phyloP scores from a whole-genome alignment of 73 alveolate species.

The Uronychia binucleata region DNA sequence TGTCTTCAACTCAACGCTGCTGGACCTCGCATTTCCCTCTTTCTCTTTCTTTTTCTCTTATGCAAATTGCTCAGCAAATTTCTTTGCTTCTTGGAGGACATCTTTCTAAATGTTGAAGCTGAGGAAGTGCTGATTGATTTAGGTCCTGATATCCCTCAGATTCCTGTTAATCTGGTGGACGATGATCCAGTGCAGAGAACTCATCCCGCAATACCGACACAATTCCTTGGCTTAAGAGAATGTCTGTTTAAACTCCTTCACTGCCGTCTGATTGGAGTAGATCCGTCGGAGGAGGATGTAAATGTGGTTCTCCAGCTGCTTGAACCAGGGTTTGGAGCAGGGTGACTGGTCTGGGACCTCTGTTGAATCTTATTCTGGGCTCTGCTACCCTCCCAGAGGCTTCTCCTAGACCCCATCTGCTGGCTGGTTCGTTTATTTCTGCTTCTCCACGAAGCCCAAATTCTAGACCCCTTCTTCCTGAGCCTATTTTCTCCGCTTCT shows the following conservation, averaged over 20 bases:
- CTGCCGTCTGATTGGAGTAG: not conserved
- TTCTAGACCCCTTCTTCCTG: not conserved
- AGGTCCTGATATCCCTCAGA: not conserved
- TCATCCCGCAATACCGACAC: not conserved
- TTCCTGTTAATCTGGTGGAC: not conserved
- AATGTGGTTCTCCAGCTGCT: not conserved
- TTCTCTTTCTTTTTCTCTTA: too few species aligned
- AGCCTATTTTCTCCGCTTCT: not conserved
- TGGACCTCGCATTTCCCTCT: too few species aligned
- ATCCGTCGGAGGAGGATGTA: not conserved
- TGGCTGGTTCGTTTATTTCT: not conserved
- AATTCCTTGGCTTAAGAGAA: not conserved
- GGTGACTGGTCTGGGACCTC: not conserved
- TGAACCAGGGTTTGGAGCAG: not conserved
- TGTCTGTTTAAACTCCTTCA: not conserved
- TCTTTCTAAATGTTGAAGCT: not conserved
- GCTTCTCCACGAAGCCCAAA: too few species aligned
- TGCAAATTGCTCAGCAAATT: too few species aligned
- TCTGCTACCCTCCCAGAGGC: not conserved
- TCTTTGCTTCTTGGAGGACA: too few species aligned
- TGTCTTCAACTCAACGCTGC: too few species aligned
- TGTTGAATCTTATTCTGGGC: not conserved
- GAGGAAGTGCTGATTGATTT: not conserved
- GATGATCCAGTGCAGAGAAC: not conserved
- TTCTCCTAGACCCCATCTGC: not conserved